A percentile compares a stretch with the other conserved stretches of the same genome.
Evolutionary conservation across 75 land plant genomes (phyloP).

Genomic region (Sequoia sempervirens): DNA sequence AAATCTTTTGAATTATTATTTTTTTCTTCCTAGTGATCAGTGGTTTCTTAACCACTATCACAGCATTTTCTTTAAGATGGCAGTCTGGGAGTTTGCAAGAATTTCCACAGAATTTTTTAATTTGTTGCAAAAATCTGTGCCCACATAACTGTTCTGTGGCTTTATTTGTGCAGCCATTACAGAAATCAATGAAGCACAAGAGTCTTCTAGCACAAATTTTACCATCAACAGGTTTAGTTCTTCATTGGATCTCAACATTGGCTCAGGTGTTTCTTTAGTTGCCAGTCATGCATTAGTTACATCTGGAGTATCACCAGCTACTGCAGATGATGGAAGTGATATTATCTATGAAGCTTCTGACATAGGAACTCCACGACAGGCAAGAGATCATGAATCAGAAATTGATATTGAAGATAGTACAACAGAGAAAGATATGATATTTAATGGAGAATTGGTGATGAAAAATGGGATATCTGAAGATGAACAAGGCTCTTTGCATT

Average conservation of each 20-base stretch:
- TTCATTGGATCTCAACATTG: background rate
- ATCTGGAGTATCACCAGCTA: constrained; percentile 34
- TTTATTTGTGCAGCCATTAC: constrained; percentile 22
- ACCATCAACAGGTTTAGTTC: constrained; percentile 1
- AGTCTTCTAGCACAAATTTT: constrained; percentile 6
- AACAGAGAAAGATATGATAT: constrained; percentile 20
- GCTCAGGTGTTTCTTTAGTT: constrained; percentile 22
- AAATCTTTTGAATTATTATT: background rate
- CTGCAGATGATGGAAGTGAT: constrained; percentile 59
- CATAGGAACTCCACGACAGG: constrained; percentile 47
- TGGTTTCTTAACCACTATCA: background rate
- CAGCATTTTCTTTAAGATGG: background rate
- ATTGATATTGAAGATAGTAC: constrained; percentile 29
- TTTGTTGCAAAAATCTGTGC: background rate
- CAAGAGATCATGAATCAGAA: constrained; percentile 30
- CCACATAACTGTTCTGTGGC: background rate
- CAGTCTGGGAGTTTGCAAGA: background rate
- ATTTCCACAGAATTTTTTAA: background rate
- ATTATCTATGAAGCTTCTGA: constrained; percentile 48
- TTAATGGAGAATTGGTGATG: constrained; percentile 24
- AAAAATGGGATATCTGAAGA: constrained; percentile 43
- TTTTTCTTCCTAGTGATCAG: background rate
- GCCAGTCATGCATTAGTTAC: constrained; percentile 36
- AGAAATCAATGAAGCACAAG: constrained; percentile 15
- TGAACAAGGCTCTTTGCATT: constrained; percentile 9